A percentile compares a stretch with the other conserved stretches of the same genome.
Evolutionary conservation across 495 filamentous ascomycete genomes (phyloP).

Genomic region (Cenococcum geophilum): DNA sequence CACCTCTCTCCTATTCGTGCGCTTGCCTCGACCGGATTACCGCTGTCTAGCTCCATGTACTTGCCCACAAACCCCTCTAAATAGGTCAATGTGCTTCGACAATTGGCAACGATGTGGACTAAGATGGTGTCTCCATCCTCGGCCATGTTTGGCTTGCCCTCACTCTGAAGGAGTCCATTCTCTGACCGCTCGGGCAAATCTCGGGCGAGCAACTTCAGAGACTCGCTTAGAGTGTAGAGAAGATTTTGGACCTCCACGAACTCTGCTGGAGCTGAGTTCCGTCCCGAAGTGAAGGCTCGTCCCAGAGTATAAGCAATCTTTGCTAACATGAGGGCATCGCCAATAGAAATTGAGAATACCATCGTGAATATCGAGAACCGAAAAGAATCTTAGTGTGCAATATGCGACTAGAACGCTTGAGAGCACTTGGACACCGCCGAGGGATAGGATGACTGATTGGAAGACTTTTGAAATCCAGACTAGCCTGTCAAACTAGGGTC

Average conservation of each 20-base stretch:
- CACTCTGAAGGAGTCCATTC: neutral
- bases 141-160: neutral
- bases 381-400: no score
- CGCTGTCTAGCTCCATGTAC: slow-evolving; percentile 8
- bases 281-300: slow-evolving; percentile 8
- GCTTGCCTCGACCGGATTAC: neutral
- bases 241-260: slow-evolving; percentile 11
- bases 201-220: slow-evolving; percentile 7
- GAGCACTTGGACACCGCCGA: no score
- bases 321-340: slow-evolving; percentile 8
- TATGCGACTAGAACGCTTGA: no score
- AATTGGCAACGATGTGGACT: slow-evolving; percentile 4
- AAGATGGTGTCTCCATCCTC: neutral
- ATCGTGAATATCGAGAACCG: neutral
- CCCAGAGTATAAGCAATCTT: slow-evolving; percentile 5
- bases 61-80: slow-evolving; percentile 8
- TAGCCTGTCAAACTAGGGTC: no score
- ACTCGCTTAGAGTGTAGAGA: slow-evolving; percentile 7
- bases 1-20: no score
- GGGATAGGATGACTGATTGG: no score
- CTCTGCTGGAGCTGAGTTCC: slow-evolving; percentile 11
- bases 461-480: no score
- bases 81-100: slow-evolving; percentile 8
- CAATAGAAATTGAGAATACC: slow-evolving; percentile 7
- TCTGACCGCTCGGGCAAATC: neutral